phyloP scores from a whole-genome alignment of 2,329 filamentous ascomycete species.

The Chrysoporthe cubensis region DNA sequence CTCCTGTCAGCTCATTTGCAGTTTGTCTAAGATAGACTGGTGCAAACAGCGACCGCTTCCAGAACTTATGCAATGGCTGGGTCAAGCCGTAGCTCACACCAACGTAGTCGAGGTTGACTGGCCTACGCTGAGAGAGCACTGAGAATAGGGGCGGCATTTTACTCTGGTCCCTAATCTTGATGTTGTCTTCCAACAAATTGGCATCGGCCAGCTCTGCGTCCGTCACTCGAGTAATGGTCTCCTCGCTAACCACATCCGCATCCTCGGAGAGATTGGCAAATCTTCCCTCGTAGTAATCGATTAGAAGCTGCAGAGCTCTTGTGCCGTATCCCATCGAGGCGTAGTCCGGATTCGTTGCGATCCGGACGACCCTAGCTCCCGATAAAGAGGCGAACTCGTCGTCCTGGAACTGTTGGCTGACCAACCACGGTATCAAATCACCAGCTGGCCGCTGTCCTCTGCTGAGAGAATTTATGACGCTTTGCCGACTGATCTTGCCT shows the following conservation, averaged over 20 bases:
- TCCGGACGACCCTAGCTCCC: conserved; percentile 88
- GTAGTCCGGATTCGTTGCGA: conserved; percentile 96
- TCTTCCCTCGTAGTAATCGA: conserved; percentile 93
- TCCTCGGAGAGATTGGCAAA: conserved; percentile 84
- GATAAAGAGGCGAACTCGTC: conserved; percentile 94
- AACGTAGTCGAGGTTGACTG: conserved; percentile 84
- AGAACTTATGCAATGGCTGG: conserved; percentile 87
- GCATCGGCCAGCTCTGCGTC: conserved; percentile 79
- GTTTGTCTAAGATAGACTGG: conserved; percentile 95
- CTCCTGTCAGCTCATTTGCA: conserved; percentile 92
- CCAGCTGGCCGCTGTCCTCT: conserved; percentile 87
- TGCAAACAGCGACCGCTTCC: conserved; percentile 84
- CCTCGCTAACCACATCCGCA: conserved; percentile 53
- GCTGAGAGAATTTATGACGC: conserved; percentile 86
- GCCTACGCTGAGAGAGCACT: conserved; percentile 80
- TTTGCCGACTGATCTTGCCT: conserved; percentile 91
- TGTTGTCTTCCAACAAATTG: conserved; percentile 81
- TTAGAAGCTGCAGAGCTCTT: conserved; percentile 82
- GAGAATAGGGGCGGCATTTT: conserved; percentile 94
- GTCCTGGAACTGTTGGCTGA: conserved; percentile 97
- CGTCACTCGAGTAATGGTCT: conserved; percentile 76
- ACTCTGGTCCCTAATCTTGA: conserved; percentile 86
- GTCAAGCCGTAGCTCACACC: conserved; percentile 96
- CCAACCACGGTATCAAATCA: conserved; percentile 95
- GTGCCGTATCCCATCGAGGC: conserved; percentile 91